Base-by-base conservation (phyloP, 495 filamentous ascomycete genomes). In the Penicillium diatomitis region DNA sequence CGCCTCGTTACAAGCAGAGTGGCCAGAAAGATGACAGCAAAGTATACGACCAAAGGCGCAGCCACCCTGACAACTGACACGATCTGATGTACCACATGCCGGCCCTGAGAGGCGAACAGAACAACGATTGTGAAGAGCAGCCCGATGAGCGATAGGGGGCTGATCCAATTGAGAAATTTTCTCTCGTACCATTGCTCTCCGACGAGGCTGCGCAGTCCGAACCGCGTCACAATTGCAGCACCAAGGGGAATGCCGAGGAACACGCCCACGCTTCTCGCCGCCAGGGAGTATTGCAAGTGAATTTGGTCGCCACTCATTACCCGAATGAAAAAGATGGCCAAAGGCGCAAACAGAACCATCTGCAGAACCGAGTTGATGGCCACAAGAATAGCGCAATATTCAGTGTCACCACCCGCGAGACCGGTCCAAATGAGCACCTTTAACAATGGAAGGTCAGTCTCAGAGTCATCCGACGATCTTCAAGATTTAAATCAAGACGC, bases 331-430 rank as follows among this genome's bases (percentile, higher is more conserved):
- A 92, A 75, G 46, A 94, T 62, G 2, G 86, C 80, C 6, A 94
- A 60, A 0, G 88, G 88, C 0, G 88, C 89, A 55, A 84, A 95
- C 4, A 95, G 69, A 2, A 92, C 77, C 64, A 95, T 92, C 50
- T 95, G 88, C 7, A 95, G 71, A 32, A 92, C 60, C 0, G 87
- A 90, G 62, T 95, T 95, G 60, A 95, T 67, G 42, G 88, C 89
- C 0, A 94, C 88, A 3, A 95, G 81, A 53, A 95, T 87, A 36
- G 89, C 88, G 64, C 89, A 95, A 67, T 92, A 92, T 49, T 91
- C 85, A 12, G 54, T 65, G 55, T 92, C 83, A 9, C 88, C 88
- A 5, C 81, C 83, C 4, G 88, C 88, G 1, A 90, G 70, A 0
- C 77, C 79, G 0, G 79, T 89, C 86, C 87, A 90, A 46, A 90